Base-by-base conservation (phyloP, 768 basidiomycete genomes). In the Mycena belliarum region DNA sequence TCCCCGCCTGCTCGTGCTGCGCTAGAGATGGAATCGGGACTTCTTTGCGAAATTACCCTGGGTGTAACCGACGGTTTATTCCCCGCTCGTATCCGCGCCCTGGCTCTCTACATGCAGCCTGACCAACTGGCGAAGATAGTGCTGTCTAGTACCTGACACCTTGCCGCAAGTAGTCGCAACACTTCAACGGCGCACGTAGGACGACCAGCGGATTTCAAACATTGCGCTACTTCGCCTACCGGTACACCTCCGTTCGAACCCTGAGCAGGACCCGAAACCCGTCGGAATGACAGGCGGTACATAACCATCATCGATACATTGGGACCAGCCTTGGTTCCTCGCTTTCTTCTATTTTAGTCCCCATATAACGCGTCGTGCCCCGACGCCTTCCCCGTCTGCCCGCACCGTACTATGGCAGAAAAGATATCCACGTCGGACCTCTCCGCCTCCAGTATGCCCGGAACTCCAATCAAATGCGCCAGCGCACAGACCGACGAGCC, bases 251-350 rank as follows among this genome's bases (percentile, higher is more conserved):
- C n/a, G 9, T 10, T 15, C 35, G 12, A 32, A 33, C n/a, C 7
- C 15, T 10, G 24, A 42, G 29, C 15, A 32, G 14, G 55, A 16
- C 43, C 23, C 23, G 20, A 38, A 25, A 26, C 41, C 11, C 43
- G 18, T 45, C 43, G 8, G 9, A 21, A 3, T 56, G 55, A 56
- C 55, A 50, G 53, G 26, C 16, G 12, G 49, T 56, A 56, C 55
- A 56, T 56, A 56, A 56, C 55, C 49, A 50, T 56, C 48, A 56
- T 20, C 49, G 48, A 55, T 56, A 25, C 46, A 20, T 18, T 40
- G 26, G 24, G 25, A 16, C 45, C 26, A 25, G 38, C 41, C 12
- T 26, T 32, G 54, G 43, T 55, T 56, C 41, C 38, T 33, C 32
- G 55, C 51, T 42, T 59, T 51, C 56, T 46, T 57, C 56, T 52